Evolutionary conservation across 148 eudicot species (phyloP).

Genomic region (Diospyros lotus): DNA sequence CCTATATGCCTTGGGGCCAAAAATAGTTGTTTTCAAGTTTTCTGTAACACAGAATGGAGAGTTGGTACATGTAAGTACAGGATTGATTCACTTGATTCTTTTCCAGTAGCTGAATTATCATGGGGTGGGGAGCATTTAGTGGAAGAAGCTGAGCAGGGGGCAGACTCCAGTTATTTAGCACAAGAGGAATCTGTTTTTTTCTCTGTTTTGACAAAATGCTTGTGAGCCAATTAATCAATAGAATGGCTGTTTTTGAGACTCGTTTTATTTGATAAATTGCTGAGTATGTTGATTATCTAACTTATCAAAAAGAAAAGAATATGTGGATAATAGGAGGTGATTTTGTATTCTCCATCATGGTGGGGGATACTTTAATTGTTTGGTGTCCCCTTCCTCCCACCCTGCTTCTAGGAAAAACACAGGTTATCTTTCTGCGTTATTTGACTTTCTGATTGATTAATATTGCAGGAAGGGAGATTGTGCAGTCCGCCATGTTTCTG

Average conservation of each 20-base stretch:
- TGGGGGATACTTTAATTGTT: not conserved
- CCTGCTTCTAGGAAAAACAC: too few species aligned
- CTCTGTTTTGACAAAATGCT: not conserved
- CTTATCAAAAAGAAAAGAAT: too few species aligned
- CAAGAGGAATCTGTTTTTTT: not conserved
- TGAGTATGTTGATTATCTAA: not conserved
- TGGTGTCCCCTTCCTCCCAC: too few species aligned
- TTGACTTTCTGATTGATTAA: not conserved
- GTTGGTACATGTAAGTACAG: not conserved
- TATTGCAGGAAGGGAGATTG: constrained; percentile 46
- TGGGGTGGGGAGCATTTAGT: not conserved
- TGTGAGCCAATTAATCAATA: not conserved
- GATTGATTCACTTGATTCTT: not conserved
- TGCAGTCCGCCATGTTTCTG: constrained; percentile 15
- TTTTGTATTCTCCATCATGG: not conserved
- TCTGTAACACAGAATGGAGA: not conserved
- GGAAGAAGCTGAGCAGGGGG: not conserved
- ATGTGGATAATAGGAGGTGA: not conserved
- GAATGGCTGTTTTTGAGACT: not conserved
- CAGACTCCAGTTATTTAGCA: not conserved
- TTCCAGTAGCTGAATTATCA: not conserved
- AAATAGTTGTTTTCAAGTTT: not conserved
- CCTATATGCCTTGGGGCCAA: not conserved
- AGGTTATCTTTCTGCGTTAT: not conserved
- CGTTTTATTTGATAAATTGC: not conserved